Percentiles rank a stretch among this genome's conserved stretches.
These are phyloP conservation scores for Zygoascus sp. DNA, from an alignment of 1,139 yeast species.

Conservation along the genomic window DNA sequence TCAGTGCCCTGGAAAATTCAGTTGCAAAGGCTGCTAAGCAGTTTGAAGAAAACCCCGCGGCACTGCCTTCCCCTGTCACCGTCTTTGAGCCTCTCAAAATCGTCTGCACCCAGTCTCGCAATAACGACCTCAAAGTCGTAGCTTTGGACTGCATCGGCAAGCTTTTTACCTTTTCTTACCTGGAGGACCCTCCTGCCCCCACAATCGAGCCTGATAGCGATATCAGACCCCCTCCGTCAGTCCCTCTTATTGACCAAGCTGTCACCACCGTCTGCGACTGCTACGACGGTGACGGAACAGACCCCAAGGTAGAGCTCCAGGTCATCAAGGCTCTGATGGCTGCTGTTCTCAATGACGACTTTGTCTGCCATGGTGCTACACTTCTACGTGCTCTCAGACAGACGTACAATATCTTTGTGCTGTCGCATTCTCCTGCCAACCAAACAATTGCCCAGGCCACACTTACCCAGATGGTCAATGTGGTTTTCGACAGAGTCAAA, in stretches of 20 bases:
- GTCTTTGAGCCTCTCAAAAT: slow-evolving; percentile 59
- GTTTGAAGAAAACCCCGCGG: slow-evolving; percentile 25
- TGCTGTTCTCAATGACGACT: slow-evolving; percentile 70
- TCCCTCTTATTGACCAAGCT: slow-evolving; percentile 72
- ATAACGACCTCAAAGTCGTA: slow-evolving; percentile 48
- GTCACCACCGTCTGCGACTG: slow-evolving; percentile 81
- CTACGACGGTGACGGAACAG: slow-evolving; percentile 89
- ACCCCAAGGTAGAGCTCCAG: slow-evolving; percentile 82
- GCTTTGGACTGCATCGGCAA: slow-evolving; percentile 66
- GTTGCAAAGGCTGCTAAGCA: slow-evolving; percentile 41
- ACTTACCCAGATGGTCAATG: slow-evolving; percentile 81
- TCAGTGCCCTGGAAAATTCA: slow-evolving; percentile 41
- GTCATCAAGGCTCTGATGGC: slow-evolving; percentile 88
- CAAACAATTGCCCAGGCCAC: slow-evolving; percentile 96
- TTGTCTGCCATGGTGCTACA: slow-evolving; percentile 89
- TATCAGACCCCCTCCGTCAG: slow-evolving; percentile 50
- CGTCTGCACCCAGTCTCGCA: slow-evolving; percentile 51
- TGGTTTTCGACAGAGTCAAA: slow-evolving; percentile 74
- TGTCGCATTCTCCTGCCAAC: slow-evolving; percentile 74
- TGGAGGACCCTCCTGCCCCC: slow-evolving; percentile 48
- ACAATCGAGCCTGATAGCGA: slow-evolving; percentile 35
- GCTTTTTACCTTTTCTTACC: slow-evolving; percentile 57
- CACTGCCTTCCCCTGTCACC: slow-evolving; percentile 42
- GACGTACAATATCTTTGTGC: slow-evolving; percentile 84
- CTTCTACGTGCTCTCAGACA: slow-evolving; percentile 87